Conservation (phyloP, 176 grass and related monocot genomes). For the Aegilops tauschii region DNA sequence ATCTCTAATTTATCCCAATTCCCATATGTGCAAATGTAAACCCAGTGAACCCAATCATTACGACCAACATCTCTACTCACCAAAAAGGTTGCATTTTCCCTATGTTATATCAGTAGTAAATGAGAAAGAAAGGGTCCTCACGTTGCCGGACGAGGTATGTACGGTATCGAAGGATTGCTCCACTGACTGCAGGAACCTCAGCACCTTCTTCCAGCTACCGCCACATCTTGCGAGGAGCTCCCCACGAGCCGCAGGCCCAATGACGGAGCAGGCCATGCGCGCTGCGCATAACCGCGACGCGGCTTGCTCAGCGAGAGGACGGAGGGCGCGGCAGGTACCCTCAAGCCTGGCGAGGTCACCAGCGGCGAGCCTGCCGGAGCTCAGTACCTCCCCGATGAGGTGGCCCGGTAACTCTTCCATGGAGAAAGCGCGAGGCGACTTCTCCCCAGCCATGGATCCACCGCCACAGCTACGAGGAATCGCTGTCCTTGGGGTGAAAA, state of each 20-base stretch:
- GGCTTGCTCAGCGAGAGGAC: constrained; percentile 71
- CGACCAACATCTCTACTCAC: not conserved
- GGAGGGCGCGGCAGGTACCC: constrained; percentile 73
- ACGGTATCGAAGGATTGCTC: constrained; percentile 80
- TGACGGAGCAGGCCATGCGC: constrained; percentile 37
- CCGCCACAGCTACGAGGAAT: not conserved
- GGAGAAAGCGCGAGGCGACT: constrained; percentile 51
- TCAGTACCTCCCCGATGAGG: constrained; percentile 79
- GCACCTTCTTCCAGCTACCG: constrained; percentile 93
- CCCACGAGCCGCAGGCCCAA: constrained; percentile 37
- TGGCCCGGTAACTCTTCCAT: constrained; percentile 89
- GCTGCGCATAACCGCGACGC: constrained; percentile 66
- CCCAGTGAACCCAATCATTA: not conserved
- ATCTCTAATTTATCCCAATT: not conserved
- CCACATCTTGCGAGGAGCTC: constrained; percentile 72
- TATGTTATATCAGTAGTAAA: not conserved
- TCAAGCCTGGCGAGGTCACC: constrained; percentile 76
- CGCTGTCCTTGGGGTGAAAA: not conserved
- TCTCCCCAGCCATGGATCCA: constrained; percentile 53
- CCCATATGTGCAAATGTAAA: not conserved
- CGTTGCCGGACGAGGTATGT: constrained; percentile 70
- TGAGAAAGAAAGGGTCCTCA: constrained; percentile 31
- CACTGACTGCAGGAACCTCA: constrained; percentile 86
- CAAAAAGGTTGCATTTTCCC: constrained; percentile 14
- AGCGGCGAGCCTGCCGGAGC: constrained; percentile 57